Conservation (phyloP, 2,329 filamentous ascomycete species). For the Talaromyces sp. region DNA sequence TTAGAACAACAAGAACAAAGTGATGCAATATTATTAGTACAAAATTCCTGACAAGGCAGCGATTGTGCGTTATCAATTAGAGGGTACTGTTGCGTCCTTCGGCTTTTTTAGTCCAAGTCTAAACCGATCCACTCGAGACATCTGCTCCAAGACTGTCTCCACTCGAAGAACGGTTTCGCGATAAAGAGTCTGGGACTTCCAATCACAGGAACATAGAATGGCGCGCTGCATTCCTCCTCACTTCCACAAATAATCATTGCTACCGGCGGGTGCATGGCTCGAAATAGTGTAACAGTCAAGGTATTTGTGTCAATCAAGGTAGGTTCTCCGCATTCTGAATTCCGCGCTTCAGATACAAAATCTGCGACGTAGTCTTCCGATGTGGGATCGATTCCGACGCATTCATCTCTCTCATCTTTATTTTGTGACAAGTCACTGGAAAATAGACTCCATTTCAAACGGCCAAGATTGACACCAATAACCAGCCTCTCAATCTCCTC, state of each 20-base stretch:
- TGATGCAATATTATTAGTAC: too few relatives aligned
- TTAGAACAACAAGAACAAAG: too few relatives aligned
- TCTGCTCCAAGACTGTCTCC: slow-evolving; percentile 42
- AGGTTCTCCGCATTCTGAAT: slow-evolving; percentile 20
- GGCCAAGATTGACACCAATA: slow-evolving; percentile 40
- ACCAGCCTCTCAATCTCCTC: slow-evolving; percentile 42
- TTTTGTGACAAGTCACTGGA: slow-evolving; percentile 28
- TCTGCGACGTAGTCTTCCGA: not conserved
- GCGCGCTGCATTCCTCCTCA: slow-evolving; percentile 53
- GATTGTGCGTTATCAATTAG: too few relatives aligned
- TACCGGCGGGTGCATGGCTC: slow-evolving; percentile 43
- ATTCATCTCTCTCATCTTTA: not conserved
- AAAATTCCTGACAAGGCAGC: too few relatives aligned
- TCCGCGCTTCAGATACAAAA: not conserved
- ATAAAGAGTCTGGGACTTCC: slow-evolving; percentile 44
- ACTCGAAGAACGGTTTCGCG: slow-evolving; percentile 51
- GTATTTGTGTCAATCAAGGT: slow-evolving; percentile 47
- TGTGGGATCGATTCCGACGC: not conserved
- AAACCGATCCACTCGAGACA: slow-evolving; percentile 38
- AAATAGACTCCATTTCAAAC: slow-evolving; percentile 41
- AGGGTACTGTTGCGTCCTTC: not conserved
- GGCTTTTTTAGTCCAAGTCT: slow-evolving; percentile 32
- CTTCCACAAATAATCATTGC: slow-evolving; percentile 48
- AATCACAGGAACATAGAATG: slow-evolving; percentile 51
- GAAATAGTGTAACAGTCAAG: slow-evolving; percentile 50